These are phyloP conservation scores for Aspergillus sp. DNA, from an alignment of 2,329 filamentous ascomycete species.

Conservation along the genomic window DNA sequence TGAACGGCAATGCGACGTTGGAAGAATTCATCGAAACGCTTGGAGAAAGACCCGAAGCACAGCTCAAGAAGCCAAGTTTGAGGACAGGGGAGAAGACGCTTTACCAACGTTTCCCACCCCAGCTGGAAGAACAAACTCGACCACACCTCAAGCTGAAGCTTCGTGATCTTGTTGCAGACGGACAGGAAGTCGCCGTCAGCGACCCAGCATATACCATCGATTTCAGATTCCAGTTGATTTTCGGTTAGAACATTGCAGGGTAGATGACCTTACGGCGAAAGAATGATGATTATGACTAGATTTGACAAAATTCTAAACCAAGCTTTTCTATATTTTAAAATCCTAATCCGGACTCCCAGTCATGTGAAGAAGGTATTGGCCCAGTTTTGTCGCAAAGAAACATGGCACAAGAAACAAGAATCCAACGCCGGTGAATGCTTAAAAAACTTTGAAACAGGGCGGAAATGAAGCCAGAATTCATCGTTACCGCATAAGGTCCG, in stretches of 20 bases:
- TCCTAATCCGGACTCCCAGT: conserved; percentile 34
- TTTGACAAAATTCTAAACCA: conserved; percentile 23
- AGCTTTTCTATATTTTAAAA: conserved; percentile 30
- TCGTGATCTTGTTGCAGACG: conserved; percentile 71
- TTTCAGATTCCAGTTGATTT: conserved; percentile 60
- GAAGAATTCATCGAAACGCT: conserved; percentile 83
- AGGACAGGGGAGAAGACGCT: conserved; percentile 78
- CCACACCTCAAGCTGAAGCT: conserved; percentile 80
- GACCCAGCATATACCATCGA: conserved; percentile 84
- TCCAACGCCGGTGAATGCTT: conserved; percentile 44
- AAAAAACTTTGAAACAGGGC: conserved; percentile 20
- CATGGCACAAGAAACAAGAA: conserved; percentile 30
- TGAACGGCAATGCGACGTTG: conserved; percentile 71
- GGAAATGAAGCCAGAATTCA: conserved; percentile 3
- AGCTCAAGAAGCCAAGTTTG: conserved; percentile 91
- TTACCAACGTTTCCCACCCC: conserved; percentile 82
- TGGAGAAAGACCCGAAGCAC: conserved; percentile 79
- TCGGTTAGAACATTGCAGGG: conserved; percentile 27
- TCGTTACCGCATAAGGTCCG: conserved; percentile 40
- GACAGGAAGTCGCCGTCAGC: conserved; percentile 87
- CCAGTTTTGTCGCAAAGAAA: conserved; percentile 33
- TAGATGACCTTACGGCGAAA: conserved; percentile 15
- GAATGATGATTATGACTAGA: conserved; percentile 17
- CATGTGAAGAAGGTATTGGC: conserved; percentile 31
- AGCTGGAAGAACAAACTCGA: conserved; percentile 79